Conservation (phyloP, 345 rosid species). For the Syzygium jambos region DNA sequence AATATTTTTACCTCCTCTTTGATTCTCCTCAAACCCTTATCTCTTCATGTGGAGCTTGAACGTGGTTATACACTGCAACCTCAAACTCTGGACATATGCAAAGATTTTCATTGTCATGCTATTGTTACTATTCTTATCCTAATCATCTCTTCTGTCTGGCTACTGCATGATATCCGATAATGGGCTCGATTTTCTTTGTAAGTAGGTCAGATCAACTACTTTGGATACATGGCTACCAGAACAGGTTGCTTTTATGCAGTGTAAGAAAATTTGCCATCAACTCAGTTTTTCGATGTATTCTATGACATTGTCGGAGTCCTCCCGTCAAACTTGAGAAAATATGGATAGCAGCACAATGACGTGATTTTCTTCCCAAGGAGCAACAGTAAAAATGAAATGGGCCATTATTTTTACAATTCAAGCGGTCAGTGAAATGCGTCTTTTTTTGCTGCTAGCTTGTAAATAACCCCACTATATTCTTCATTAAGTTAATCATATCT, state of each 20-base stretch:
- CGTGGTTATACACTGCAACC: background rate
- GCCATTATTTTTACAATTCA: background rate
- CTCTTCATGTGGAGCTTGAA: background rate
- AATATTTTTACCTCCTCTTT: background rate
- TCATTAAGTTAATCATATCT: background rate
- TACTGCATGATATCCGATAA: background rate
- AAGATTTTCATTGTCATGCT: background rate
- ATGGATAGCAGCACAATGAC: background rate
- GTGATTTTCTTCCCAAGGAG: background rate
- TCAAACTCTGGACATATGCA: background rate
- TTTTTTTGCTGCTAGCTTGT: background rate
- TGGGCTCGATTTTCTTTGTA: background rate
- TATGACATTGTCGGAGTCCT: background rate
- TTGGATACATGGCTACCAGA: conserved; percentile 60
- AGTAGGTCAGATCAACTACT: conserved; percentile 52
- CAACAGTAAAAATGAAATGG: background rate
- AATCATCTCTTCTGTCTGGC: background rate
- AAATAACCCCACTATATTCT: background rate
- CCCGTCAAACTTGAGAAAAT: background rate
- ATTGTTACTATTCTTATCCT: background rate
- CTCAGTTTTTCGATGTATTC: background rate
- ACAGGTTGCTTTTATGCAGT: conserved; percentile 36
- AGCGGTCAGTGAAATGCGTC: background rate
- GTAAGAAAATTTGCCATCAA: conserved; percentile 16
- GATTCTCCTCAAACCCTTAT: background rate